These are phyloP conservation scores for Agroathelia rolfsii DNA, from an alignment of 1,284 basidiomycete species.

Conservation along the genomic window DNA sequence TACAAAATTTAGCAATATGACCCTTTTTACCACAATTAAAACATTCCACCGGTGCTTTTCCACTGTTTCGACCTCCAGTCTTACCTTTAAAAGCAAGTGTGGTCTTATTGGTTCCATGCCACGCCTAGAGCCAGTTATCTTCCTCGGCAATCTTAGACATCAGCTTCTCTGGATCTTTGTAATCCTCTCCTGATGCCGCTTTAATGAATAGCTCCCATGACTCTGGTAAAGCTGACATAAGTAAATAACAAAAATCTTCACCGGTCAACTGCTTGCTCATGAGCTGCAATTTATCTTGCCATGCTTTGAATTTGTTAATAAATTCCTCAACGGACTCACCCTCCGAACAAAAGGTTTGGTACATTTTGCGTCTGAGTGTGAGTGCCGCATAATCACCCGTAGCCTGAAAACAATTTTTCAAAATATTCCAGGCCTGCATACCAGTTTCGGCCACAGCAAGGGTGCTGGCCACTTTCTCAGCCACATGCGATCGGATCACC, in stretches of 20 bases:
- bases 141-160: constrained; percentile 24
- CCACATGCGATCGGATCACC: constrained; percentile 17
- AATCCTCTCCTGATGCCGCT: constrained; percentile 14
- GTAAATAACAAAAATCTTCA: constrained; percentile 23
- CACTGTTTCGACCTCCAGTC: constrained; percentile 5
- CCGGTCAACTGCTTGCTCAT: constrained; percentile 16
- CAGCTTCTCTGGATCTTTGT: constrained; percentile 16
- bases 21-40: constrained; percentile 21
- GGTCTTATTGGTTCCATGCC: constrained; percentile 9
- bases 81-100: constrained; percentile 11
- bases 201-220: constrained; percentile 25
- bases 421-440: constrained; percentile 18
- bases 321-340: constrained; percentile 21
- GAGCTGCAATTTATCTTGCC: constrained; percentile 13
- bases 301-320: constrained; percentile 15
- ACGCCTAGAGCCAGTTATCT: constrained; percentile 10
- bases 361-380: constrained; percentile 16
- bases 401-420: constrained; percentile 18
- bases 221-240: constrained; percentile 26
- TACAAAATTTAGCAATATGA: constrained; percentile 18
- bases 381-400: constrained; percentile 19
- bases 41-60: constrained; percentile 13
- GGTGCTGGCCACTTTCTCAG: constrained; percentile 14
- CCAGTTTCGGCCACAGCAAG: constrained; percentile 13
- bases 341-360: constrained; percentile 16